Evolutionary conservation across 2,329 filamentous ascomycete genomes (phyloP), one percentile per base, ranked within the genome.

Genomic region (Fusarium bulbicola): DNA sequence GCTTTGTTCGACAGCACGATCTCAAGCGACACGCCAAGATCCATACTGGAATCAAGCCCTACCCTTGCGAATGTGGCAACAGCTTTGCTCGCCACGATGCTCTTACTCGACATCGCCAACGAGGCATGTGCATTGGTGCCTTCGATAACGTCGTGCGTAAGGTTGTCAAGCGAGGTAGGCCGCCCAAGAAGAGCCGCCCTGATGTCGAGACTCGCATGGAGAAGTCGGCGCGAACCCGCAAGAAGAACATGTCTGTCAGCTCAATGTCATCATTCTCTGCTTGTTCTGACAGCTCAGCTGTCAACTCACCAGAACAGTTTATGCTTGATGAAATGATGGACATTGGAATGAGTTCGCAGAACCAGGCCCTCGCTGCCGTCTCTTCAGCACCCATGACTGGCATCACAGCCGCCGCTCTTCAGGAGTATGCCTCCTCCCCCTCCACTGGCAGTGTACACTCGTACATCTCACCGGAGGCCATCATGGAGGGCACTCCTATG

Each of bases 11-110:
- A 42, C 95, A 97, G 78, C 96, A 99, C 81, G 96, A 99, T 81
- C 90, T 98, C 69, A 99, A 98, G 86, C 91, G 96, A 68, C 96
- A 99, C 80, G 93, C 95, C 75, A 98, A 98, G 85, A 99, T 98
- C 65, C 96, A 99, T 84, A 97, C 94, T 3, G 95, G 95, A 56
- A 92, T 97, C 83, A 98, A 98, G 85, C 95, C 95, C 9, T 97
- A 98, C 81, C 93, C 94, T 50, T 99, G 96, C 83, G 91, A 94
- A 72, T 99, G 96, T 80, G 95, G 95, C 64, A 97, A 97, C 82
- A 94, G 92, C 74, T 99, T 99, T 81, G 95, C 95, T 39, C 91
- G 96, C 63, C 95, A 98, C 79, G 96, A 99, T 81, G 96, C 96
- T 21, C 88, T 99, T 59, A 98, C 96, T 28, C 90, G 96, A 63